Evolutionary conservation across 2,329 filamentous ascomycete species (phyloP), one percentile per base, ranked within the genome.

Genomic region (Alternaria gansuensis): DNA sequence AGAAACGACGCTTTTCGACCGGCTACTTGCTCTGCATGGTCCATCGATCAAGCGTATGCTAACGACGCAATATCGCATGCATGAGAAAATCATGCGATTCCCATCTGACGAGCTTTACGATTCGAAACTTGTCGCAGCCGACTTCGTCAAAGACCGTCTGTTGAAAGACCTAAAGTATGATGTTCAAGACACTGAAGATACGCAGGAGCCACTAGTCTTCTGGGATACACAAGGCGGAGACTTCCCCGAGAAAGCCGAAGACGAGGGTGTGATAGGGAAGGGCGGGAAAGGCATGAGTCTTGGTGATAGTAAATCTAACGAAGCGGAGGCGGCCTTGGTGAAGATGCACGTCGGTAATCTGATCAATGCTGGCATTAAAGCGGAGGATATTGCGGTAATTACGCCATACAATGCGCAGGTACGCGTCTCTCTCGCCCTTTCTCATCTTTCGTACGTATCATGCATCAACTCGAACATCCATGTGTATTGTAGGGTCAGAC

Each of bases 1-100:
- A 5, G 93, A 97, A 72, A 91, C 85, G n/a, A 98, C 95, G 0
- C 83, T 99, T 29, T 99, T 99, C 76, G 94, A 98, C 76, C 86
- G 95, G 28, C 83, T 99, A 40, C 83, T 99, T 43, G 83, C 85
- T 5, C 82, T 97, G 14, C 91, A 99, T 74, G 95, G 95, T 0
- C 80, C 88, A 1, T 82, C 82, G 4, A 93, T 99, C 80, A 98
- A 98, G 81, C 85, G 91, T 51, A 97, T 98, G 91, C 86, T 99
- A 24, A 98, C 92, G 4, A 96, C 90, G 4, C 95, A 99, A 79
- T 99, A 99, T 77, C 92, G 95, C 36, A 99, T 99, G 95, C 93
- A 99, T 75, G 90, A 96, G 72, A 88, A 84, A 53, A 98, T 99
- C 70, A 98, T 98, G 93, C 85, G 87, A 6, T 99, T 97, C 71